A percentile compares a stretch with the other conserved stretches of the same genome.
These are phyloP conservation scores for Globisporangium yorkense DNA, from an alignment of 352 stramenopile species.

Conservation along the genomic window DNA sequence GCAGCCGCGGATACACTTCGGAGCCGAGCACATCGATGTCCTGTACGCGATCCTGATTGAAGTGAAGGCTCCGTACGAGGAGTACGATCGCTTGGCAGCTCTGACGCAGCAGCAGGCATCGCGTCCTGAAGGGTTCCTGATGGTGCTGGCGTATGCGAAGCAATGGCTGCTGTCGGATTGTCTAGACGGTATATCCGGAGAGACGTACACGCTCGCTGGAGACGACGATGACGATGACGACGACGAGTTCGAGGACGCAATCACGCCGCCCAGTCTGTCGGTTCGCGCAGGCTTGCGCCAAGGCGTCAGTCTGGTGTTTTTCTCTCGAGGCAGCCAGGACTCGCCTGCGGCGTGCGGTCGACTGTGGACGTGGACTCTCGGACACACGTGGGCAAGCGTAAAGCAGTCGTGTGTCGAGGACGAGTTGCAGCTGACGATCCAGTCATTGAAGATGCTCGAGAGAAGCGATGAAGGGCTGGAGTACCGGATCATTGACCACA, in stretches of 20 bases:
- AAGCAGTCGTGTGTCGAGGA: constrained; percentile 86
- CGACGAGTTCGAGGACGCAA: constrained; percentile 84
- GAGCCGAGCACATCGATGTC: constrained; percentile 73
- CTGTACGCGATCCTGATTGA: constrained; percentile 84
- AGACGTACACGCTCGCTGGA: constrained; percentile 32
- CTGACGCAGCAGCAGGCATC: constrained; percentile 74
- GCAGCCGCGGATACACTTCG: constrained; percentile 68
- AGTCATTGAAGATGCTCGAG: constrained; percentile 59
- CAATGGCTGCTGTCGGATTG: constrained; percentile 82
- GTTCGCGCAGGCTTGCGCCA: constrained; percentile 38
- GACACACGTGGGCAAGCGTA: constrained; percentile 35
- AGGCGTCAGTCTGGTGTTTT: constrained; percentile 50
- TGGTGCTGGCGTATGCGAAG: constrained; percentile 80
- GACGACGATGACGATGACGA: constrained; percentile 69
- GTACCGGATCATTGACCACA: constrained; percentile 38
- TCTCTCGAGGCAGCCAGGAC: constrained; percentile 22
- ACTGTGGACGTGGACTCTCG: constrained; percentile 59
- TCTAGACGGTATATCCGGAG: constrained; percentile 50
- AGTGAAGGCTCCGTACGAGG: constrained; percentile 82
- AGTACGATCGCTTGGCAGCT: constrained; percentile 65
- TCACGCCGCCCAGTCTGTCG: constrained; percentile 75
- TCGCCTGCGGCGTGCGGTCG: background rate
- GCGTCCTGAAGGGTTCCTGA: constrained; percentile 76
- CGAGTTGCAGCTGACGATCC: constrained; percentile 59
- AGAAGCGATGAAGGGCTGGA: constrained; percentile 19